Evolutionary conservation across 352 stramenopile species (phyloP), one percentile per base, ranked within the genome.

Genomic region (Sclerospora graminicola): DNA sequence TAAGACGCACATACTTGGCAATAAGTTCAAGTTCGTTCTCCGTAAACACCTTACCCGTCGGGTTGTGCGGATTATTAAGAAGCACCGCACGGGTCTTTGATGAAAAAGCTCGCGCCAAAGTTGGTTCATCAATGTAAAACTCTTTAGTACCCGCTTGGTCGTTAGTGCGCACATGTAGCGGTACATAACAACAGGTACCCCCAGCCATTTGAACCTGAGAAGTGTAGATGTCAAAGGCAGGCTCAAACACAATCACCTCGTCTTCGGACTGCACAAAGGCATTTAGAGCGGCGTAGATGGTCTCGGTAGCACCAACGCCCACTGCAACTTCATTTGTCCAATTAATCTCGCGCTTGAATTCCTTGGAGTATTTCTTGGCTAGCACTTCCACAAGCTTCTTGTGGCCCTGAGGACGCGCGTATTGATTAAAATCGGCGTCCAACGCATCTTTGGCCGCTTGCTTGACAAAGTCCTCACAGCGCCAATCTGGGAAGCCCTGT

Each of bases 191-290:
- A 45, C 68, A 89, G 52, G 78, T 78, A 24, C 77, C 77, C 41
- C 67, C 74, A 20, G 82, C 77, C 82, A 92, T 91, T 54, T 89
- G 72, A 38, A 90, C 77, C 48, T 89, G 78, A n/a, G 82, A 69
- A n/a, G 90, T 60, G 71, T 99, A 99, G 26, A 98, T 85, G 55
- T 98, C 95, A 50, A 98, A 99, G 39, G 95, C 96, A 5, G 95
- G 95, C 57, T 99, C 94, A 37, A 98, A 89, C 14, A 98, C 60
- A 32, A 98, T 75, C 9, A 98, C 95, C 57, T 99, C 95, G 61
- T 98, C 93, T 5, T 84, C 90, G 4, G 87, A 79, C 53, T 95
- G 72, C 15, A 99, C 69, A 33, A 98, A 80, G 4, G 88, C 87
- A 43, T 92, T 84, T 19, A 98, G 55, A 39, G 85, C 80, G 13